phyloP scores from a whole-genome alignment of 1,284 basidiomycete species.

The Melampsora abietis-canadensis region DNA sequence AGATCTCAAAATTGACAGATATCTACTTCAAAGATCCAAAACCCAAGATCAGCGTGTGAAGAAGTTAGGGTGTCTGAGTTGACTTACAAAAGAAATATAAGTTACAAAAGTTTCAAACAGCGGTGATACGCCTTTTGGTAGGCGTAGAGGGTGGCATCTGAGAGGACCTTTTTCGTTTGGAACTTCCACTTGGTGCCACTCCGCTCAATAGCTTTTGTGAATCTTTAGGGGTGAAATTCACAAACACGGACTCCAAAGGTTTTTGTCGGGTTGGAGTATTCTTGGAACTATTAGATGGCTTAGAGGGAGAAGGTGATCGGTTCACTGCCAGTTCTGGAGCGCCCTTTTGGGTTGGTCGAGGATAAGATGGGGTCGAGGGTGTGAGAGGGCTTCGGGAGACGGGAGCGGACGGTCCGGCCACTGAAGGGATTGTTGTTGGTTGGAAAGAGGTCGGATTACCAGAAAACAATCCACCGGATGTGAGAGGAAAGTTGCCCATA shows the following conservation, averaged over 20 bases:
- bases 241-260: slow-evolving; percentile 44
- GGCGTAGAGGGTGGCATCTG: not conserved
- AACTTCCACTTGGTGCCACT: slow-evolving; percentile 50
- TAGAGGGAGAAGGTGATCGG: not conserved
- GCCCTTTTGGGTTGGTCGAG: not conserved
- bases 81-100: no score
- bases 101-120: not conserved
- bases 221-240: slow-evolving; percentile 50
- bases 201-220: slow-evolving; percentile 47
- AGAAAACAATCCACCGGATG: not conserved
- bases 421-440: not conserved
- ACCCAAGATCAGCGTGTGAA: not conserved
- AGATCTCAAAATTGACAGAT: no score
- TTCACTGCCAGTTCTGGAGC: not conserved
- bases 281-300: not conserved
- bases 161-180: slow-evolving; percentile 47
- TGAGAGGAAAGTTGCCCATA: not conserved
- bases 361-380: not conserved
- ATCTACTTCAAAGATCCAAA: no score
- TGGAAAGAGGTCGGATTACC: not conserved
- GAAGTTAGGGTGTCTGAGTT: no score
- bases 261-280: not conserved
- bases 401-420: not conserved
- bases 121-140: not conserved
- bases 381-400: not conserved